Percentiles rank a stretch among this genome's conserved stretches.
These are phyloP conservation scores for Ailanthus altissimus DNA, from an alignment of 345 rosid genomes.

Conservation along the genomic window DNA sequence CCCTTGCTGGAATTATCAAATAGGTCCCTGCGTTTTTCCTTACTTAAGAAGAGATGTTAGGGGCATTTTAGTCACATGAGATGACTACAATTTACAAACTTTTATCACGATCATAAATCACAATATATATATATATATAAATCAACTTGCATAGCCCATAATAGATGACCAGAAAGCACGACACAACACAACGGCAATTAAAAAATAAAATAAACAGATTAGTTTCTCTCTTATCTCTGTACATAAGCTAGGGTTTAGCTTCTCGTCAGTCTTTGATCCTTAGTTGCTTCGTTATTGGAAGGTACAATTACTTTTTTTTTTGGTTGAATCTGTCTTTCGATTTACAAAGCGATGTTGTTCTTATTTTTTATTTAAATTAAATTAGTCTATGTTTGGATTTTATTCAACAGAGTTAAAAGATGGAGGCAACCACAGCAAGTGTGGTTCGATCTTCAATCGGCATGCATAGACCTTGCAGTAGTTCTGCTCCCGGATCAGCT, in stretches of 20 bases:
- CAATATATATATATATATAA: too few relatives aligned
- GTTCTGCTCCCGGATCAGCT: conserved; percentile 40
- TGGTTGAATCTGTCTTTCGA: not conserved
- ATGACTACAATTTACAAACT: too few relatives aligned
- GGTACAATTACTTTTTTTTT: not conserved
- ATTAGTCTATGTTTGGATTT: not conserved
- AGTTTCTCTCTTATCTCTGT: too few relatives aligned
- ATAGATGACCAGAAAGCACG: too few relatives aligned
- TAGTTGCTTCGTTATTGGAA: not conserved
- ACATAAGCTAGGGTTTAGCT: not conserved
- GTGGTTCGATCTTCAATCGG: conserved; percentile 38
- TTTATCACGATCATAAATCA: too few relatives aligned
- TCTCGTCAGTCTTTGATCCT: not conserved
- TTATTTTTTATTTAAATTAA: not conserved
- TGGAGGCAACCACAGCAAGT: conserved; percentile 51
- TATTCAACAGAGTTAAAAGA: conserved; percentile 20
- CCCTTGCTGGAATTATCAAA: too few relatives aligned
- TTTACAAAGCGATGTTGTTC: not conserved
- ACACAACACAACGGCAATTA: too few relatives aligned
- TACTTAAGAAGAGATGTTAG: too few relatives aligned
- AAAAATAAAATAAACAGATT: too few relatives aligned
- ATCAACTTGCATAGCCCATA: too few relatives aligned
- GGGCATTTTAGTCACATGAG: too few relatives aligned
- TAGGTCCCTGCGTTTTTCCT: too few relatives aligned
- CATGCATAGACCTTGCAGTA: conserved; percentile 27